phyloP scores from a whole-genome alignment of 352 stramenopile genomes.

The Globisporangium mamillatum region DNA sequence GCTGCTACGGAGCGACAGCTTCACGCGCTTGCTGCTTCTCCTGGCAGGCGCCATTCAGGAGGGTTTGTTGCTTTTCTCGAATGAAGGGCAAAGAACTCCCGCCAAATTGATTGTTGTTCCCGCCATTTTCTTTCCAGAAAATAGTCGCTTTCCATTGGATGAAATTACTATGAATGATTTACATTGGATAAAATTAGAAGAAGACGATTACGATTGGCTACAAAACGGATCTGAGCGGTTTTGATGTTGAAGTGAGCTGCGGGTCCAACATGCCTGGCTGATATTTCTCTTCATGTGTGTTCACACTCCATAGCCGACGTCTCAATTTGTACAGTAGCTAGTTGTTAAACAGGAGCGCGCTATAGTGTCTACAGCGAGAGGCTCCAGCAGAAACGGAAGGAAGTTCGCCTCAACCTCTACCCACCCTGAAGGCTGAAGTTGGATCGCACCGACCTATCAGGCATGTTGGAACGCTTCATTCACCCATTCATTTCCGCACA shows the following conservation, averaged over 20 bases:
- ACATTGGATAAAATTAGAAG: background rate
- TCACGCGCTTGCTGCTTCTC: conserved; percentile 11
- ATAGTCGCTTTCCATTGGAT: background rate
- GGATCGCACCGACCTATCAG: no score
- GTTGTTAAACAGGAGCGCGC: background rate
- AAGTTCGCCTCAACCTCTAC: no score
- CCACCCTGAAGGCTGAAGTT: no score
- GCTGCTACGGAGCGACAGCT: conserved; percentile 1
- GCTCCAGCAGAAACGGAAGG: no score
- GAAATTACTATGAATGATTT: background rate
- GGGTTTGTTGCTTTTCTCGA: background rate
- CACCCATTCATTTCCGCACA: background rate
- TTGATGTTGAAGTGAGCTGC: no score
- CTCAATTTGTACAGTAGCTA: no score
- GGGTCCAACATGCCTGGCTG: no score
- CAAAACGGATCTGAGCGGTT: background rate
- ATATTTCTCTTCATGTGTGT: no score
- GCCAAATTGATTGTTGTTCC: background rate
- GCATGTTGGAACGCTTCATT: background rate
- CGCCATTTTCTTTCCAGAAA: background rate
- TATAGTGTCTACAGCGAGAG: background rate
- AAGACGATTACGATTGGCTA: background rate
- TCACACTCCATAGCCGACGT: background rate
- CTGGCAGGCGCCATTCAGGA: background rate
- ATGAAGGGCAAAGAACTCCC: background rate